Conservation (phyloP, 1,139 yeast genomes). For the Geotrichum carabidarum region DNA sequence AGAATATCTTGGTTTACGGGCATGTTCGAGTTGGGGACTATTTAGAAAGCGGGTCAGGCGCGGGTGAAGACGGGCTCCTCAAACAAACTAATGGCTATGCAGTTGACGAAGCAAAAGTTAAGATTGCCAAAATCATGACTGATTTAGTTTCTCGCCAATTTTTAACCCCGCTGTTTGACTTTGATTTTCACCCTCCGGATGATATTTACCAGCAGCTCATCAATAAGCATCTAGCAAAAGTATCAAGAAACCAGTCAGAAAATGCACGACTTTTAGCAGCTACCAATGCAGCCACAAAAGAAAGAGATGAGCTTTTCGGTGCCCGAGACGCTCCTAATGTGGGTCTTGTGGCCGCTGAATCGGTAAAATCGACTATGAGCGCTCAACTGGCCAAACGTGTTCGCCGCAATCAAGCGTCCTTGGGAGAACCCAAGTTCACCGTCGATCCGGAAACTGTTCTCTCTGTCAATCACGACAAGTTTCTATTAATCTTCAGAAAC, state of each 20-base stretch:
- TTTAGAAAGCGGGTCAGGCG: constrained; percentile 40
- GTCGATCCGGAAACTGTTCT: constrained; percentile 44
- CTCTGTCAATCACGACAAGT: constrained; percentile 61
- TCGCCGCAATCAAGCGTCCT: constrained; percentile 7
- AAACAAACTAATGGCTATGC: constrained; percentile 16
- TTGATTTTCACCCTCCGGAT: constrained; percentile 37
- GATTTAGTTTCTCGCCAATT: constrained; percentile 54
- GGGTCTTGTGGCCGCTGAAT: constrained; percentile 24
- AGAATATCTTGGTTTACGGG: constrained; percentile 60
- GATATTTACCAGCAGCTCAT: constrained; percentile 33
- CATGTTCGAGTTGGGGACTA: constrained; percentile 61
- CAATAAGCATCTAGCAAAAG: constrained; percentile 23
- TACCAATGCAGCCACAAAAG: constrained; percentile 54
- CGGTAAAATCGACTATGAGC: constrained; percentile 26
- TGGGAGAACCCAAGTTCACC: constrained; percentile 17
- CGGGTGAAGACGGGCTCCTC: constrained; percentile 14
- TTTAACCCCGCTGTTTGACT: constrained; percentile 46
- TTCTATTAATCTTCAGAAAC: constrained; percentile 61
- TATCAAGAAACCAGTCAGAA: constrained; percentile 29
- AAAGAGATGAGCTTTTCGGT: constrained; percentile 38
- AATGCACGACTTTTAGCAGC: constrained; percentile 31
- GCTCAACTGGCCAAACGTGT: constrained; percentile 26
- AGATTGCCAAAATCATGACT: constrained; percentile 35
- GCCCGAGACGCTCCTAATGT: constrained; percentile 23
- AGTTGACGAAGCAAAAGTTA: constrained; percentile 36